Percentiles rank a stretch among this genome's conserved stretches.
phyloP scores from a whole-genome alignment of 768 basidiomycete species.

The Candolleomyces eurysporus region DNA sequence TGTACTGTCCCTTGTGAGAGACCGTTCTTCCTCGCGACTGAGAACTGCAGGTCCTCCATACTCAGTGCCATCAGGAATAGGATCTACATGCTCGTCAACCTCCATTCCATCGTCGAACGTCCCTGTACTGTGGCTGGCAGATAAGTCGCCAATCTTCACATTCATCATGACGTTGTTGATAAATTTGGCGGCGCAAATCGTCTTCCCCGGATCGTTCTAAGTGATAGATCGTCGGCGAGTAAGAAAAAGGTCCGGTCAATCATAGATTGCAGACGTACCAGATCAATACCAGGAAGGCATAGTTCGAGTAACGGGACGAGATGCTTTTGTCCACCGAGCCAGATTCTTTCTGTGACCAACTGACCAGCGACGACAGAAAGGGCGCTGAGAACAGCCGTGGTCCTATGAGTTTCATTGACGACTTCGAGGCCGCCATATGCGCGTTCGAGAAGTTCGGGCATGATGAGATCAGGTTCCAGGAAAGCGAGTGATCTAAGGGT shows the following conservation, averaged over 20 bases:
- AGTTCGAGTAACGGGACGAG: constrained; percentile 85
- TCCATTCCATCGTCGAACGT: constrained; percentile 57
- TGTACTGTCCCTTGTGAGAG: constrained; percentile 74
- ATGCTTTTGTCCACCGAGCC: constrained; percentile 87
- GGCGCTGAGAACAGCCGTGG: constrained; percentile 86
- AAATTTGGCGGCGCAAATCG: constrained; percentile 76
- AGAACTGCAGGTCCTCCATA: constrained; percentile 38
- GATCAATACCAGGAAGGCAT: constrained; percentile 88
- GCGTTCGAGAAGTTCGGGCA: constrained; percentile 89
- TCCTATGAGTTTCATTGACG: constrained; percentile 93
- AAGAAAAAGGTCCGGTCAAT: background rate
- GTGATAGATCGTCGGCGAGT: background rate
- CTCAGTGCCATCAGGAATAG: constrained; percentile 54
- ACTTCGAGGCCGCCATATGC: constrained; percentile 91
- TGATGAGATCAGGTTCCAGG: constrained; percentile 79
- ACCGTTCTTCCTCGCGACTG: constrained; percentile 65
- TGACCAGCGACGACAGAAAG: constrained; percentile 76
- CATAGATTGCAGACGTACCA: constrained; percentile 42
- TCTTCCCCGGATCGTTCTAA: constrained; percentile 81
- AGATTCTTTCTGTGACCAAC: constrained; percentile 71
- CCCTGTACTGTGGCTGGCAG: constrained; percentile 55
- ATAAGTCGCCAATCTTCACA: constrained; percentile 76
- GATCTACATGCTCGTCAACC: constrained; percentile 42
- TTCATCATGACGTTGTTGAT: constrained; percentile 72
- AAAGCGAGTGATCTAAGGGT: constrained; percentile 76